Base-by-base conservation (phyloP, 768 basidiomycete genomes). In the Gautieria morchelliformis region DNA sequence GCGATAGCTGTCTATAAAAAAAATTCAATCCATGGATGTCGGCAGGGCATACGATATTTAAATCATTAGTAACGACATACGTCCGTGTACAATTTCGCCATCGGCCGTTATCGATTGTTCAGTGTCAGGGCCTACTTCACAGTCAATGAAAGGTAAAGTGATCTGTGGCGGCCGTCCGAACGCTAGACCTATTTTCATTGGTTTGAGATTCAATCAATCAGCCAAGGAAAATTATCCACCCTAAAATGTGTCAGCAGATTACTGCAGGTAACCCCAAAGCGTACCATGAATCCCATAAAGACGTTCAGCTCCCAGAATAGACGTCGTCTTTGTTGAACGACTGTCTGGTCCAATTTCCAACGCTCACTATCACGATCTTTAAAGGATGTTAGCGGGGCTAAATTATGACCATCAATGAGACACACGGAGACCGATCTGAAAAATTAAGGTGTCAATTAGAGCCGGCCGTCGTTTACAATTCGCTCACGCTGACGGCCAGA, bases 131-230 rank as follows among this genome's bases (percentile, higher is more conserved):
- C 45, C 45, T 17, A 46, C 19, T 19, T 19, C 37, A 53, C 79
- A 84, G 63, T 87, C 86, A 47, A 87, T 82, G 64, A 86, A 82
- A 12, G 75, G 72, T 56, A 85, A 68, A 57, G 74, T 80, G 51
- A 87, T 75, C 14, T 85, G 86, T 7, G 86, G 83, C 1, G 86
- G 86, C 9, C 85, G 80, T 24, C 86, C 83, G 17, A 87, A 78
- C 5, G 52, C 15, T 19, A 53, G 41, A 1, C 52, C 52, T 53
- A 24, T 9, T 12, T 17, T 24, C 15, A 27, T 42, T 40, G 8
- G 37, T 30, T 40, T n/a, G 30, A 14, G 27, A 40, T 15, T 39
- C 35, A 1, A 14, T 10, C 32, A 17, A 53, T 40, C 35, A 37
- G 10, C 35, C 14, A 37, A 10, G 35, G 35, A 37, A 37, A 37